Evolutionary conservation across 164 flowering plant species (phyloP).

Genomic region (Vitis labrusca): DNA sequence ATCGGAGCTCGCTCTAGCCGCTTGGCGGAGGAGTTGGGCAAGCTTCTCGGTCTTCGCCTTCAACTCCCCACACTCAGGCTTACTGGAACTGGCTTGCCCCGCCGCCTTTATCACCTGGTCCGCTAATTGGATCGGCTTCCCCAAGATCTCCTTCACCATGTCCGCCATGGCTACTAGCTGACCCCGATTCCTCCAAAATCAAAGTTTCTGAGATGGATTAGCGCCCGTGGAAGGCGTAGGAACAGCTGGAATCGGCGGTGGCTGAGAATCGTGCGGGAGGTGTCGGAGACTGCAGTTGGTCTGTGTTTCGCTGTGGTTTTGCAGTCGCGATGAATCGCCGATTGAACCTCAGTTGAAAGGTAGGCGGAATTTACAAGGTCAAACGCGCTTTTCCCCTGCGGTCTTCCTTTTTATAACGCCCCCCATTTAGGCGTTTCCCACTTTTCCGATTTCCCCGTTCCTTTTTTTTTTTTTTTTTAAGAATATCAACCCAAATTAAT

Average conservation of each 20-base stretch:
- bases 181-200: too few species aligned
- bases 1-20: conserved; percentile 43
- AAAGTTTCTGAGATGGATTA: too few species aligned
- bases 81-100: conserved; percentile 30
- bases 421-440: background rate
- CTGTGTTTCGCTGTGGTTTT: too few species aligned
- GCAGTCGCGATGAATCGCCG: background rate
- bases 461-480: too few species aligned
- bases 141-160: conserved; percentile 37
- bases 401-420: background rate
- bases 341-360: background rate
- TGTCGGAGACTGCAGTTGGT: too few species aligned
- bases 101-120: conserved; percentile 42
- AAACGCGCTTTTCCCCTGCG: conserved; percentile 16
- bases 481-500: too few species aligned
- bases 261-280: background rate
- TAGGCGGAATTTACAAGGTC: conserved; percentile 21
- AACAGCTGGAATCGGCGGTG: background rate
- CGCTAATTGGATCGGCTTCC: conserved; percentile 40
- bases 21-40: conserved; percentile 38
- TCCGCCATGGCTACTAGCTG: conserved; percentile 29
- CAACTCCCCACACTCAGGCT: conserved; percentile 39
- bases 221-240: too few species aligned
- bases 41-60: conserved; percentile 44
- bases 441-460: too few species aligned